These are phyloP conservation scores for Alternaria sp. DNA, from an alignment of 2,329 filamentous ascomycete genomes.

Conservation along the genomic window DNA sequence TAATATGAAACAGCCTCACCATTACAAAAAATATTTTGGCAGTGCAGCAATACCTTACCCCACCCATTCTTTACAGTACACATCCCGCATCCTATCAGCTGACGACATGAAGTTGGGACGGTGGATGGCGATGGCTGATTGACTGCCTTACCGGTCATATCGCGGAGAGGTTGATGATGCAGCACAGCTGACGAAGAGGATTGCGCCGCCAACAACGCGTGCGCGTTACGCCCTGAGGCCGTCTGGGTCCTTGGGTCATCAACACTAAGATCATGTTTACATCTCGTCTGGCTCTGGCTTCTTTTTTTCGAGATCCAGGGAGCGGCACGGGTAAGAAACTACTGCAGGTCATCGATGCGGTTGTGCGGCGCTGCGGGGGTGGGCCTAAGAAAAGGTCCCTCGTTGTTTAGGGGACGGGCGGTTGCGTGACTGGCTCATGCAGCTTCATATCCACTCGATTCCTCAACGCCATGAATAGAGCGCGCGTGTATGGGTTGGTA, in stretches of 20 bases:
- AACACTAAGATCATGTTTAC: not conserved
- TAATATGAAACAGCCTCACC: slow-evolving; percentile 23
- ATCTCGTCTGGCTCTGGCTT: not conserved
- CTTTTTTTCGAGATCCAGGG: slow-evolving; percentile 5
- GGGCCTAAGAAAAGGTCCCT: slow-evolving; percentile 19
- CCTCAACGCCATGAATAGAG: slow-evolving; percentile 6
- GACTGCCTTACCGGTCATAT: not conserved
- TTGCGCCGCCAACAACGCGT: slow-evolving; percentile 21
- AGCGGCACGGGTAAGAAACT: slow-evolving; percentile 12
- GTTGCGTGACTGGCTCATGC: slow-evolving; percentile 6
- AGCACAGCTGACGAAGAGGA: slow-evolving; percentile 3
- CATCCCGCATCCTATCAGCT: slow-evolving; percentile 15
- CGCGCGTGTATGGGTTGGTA: not conserved
- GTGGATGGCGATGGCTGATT: not conserved
- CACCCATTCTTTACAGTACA: slow-evolving; percentile 3
- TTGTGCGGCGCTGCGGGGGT: slow-evolving; percentile 13
- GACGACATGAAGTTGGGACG: slow-evolving; percentile 1
- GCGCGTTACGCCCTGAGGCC: slow-evolving; percentile 15
- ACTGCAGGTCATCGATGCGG: slow-evolving; percentile 24
- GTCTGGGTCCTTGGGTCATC: not conserved
- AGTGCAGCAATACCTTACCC: not conserved
- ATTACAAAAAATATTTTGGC: not conserved
- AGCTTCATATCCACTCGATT: slow-evolving; percentile 1
- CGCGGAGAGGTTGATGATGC: not conserved
- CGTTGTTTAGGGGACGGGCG: slow-evolving; percentile 9